Percentiles rank a stretch among this genome's conserved stretches.
phyloP scores from a whole-genome alignment of 495 filamentous ascomycete genomes.

The Aspergillus bertholletiae region DNA sequence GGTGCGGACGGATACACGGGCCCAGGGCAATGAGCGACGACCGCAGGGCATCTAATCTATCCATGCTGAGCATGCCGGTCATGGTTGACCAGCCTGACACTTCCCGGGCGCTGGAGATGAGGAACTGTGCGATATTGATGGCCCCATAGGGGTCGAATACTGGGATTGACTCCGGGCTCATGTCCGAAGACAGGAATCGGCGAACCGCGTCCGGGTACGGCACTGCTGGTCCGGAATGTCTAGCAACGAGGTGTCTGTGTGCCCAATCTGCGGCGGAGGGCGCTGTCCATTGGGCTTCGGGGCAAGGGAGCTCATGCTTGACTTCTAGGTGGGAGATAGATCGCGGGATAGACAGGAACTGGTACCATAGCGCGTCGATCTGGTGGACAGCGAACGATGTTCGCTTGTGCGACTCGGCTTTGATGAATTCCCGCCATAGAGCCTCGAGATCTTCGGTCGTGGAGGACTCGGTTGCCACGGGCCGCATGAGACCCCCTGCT shows the following conservation, averaged over 20 bases:
- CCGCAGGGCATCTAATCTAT: conserved; percentile 27
- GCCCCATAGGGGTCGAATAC: conserved; percentile 34
- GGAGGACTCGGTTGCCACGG: conserved; percentile 11
- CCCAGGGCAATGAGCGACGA: conserved; percentile 28
- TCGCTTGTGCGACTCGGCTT: conserved; percentile 33
- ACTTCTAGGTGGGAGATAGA: conserved; percentile 35
- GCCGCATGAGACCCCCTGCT: conserved; percentile 23
- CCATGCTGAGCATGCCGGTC: conserved; percentile 34
- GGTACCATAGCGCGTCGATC: conserved; percentile 37
- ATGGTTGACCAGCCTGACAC: conserved; percentile 39
- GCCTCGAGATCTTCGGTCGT: conserved; percentile 21
- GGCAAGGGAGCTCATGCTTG: conserved; percentile 36
- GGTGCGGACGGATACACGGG: conserved; percentile 21
- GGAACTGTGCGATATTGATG: conserved; percentile 36
- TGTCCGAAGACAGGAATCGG: conserved; percentile 23
- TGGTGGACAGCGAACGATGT: conserved; percentile 36
- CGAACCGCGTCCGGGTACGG: conserved; percentile 34
- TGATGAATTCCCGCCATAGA: conserved; percentile 29
- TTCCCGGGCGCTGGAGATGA: conserved; percentile 35
- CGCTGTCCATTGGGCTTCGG: conserved; percentile 26
- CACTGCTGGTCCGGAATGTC: conserved; percentile 14
- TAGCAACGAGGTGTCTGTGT: conserved; percentile 23
- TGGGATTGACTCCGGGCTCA: conserved; percentile 18
- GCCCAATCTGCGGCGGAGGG: conserved; percentile 31
- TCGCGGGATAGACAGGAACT: conserved; percentile 33